A percentile compares a stretch with the other conserved stretches of the same genome.
These are phyloP conservation scores for Malassezia psittaci DNA, from an alignment of 1,284 basidiomycete genomes.

Conservation along the genomic window DNA sequence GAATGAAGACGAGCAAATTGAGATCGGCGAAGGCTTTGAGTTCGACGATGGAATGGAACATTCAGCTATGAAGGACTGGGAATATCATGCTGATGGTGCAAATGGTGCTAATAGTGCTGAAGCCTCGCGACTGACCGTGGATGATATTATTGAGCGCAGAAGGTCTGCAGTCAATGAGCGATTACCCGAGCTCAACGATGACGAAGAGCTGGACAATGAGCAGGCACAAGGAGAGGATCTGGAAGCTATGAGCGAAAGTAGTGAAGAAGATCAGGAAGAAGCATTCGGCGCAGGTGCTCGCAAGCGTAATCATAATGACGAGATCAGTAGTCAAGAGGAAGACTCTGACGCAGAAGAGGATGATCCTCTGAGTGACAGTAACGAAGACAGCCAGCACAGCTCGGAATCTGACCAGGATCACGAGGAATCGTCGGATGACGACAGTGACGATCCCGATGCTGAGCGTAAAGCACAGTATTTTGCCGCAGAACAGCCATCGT, in stretches of 20 bases:
- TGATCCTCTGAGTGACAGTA: constrained; percentile 35
- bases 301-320: constrained; percentile 22
- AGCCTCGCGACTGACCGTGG: constrained; percentile 33
- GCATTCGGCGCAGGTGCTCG: constrained; percentile 30
- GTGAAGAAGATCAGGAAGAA: constrained; percentile 54
- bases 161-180: constrained; percentile 15
- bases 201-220: constrained; percentile 16
- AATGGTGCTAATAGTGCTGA: constrained; percentile 18
- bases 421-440: constrained; percentile 13
- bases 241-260: constrained; percentile 24
- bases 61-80: constrained; percentile 24
- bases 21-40: constrained; percentile 34
- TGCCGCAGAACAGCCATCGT: constrained; percentile 22
- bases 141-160: constrained; percentile 44
- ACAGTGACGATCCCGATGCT: constrained; percentile 4
- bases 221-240: constrained; percentile 20
- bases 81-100: constrained; percentile 30
- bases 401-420: constrained; percentile 24
- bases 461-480: constrained; percentile 41
- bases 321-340: constrained; percentile 26
- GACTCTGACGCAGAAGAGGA: constrained; percentile 44
- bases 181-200: constrained; percentile 12
- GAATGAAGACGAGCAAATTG: constrained; percentile 19
- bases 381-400: constrained; percentile 2
- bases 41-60: constrained; percentile 36